Percentiles rank a stretch among this genome's conserved stretches.
These are phyloP conservation scores for Gymnopus androsaceus DNA, from an alignment of 1,284 basidiomycete genomes.

Conservation along the genomic window DNA sequence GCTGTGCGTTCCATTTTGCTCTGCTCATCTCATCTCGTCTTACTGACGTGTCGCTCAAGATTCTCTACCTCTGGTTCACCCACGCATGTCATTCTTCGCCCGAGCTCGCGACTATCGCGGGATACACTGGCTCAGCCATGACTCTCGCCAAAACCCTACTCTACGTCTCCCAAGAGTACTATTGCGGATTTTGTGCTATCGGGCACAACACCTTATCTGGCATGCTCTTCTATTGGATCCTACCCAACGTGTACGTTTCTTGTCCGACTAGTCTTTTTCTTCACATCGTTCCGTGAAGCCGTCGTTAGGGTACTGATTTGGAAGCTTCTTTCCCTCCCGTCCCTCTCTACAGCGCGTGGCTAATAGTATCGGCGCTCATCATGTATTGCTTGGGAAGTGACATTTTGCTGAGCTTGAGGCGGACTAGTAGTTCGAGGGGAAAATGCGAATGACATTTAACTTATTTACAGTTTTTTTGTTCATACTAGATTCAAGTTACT, in stretches of 20 bases:
- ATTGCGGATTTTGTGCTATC: conserved; percentile 45
- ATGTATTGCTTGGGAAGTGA: conserved; percentile 38
- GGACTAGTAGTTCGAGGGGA: background rate
- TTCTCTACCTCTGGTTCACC: conserved; percentile 43
- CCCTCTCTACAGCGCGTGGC: conserved; percentile 37
- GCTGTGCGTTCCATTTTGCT: conserved; percentile 34
- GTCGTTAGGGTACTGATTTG: background rate
- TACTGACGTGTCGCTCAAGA: conserved; percentile 20
- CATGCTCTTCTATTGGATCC: conserved; percentile 46
- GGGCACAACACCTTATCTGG: conserved; percentile 49
- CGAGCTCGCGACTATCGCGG: conserved; percentile 33
- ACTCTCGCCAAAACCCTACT: conserved; percentile 56
- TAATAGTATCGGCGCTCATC: conserved; percentile 40
- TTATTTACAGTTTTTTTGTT: background rate
- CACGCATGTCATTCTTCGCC: conserved; percentile 26
- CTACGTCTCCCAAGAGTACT: conserved; percentile 51
- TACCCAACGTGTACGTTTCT: conserved; percentile 46
- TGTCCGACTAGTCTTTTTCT: conserved; percentile 10
- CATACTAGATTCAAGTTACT: no score
- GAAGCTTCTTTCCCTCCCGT: background rate
- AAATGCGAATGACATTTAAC: background rate
- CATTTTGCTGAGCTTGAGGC: conserved; percentile 21
- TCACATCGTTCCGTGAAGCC: background rate
- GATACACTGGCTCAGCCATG: conserved; percentile 52
- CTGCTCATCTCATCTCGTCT: conserved; percentile 1